These are phyloP conservation scores for Ramularia endophylla DNA, from an alignment of 2,329 filamentous ascomycete species.

Conservation along the genomic window DNA sequence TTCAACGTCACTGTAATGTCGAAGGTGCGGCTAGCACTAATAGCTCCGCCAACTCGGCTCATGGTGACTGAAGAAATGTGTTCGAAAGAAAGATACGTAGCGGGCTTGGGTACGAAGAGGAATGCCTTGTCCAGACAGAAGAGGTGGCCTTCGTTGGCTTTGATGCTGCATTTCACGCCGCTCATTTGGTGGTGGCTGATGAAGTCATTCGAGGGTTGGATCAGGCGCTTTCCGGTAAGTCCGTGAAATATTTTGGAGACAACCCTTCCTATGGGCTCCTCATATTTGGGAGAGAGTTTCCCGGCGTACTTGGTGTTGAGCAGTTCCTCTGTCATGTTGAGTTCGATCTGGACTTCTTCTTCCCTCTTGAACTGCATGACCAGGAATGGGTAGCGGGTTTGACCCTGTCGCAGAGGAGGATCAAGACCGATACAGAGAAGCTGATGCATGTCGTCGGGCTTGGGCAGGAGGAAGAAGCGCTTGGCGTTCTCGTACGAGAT, in stretches of 20 bases:
- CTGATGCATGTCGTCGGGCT: constrained; percentile 95
- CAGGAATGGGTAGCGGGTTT: constrained; percentile 95
- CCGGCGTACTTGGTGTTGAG: constrained; percentile 82
- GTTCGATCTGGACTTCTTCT: constrained; percentile 90
- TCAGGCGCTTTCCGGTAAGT: constrained; percentile 89
- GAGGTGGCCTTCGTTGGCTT: constrained; percentile 94
- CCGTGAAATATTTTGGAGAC: constrained; percentile 95
- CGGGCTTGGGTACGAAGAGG: constrained; percentile 98
- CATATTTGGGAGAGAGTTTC: constrained; percentile 83
- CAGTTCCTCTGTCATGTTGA: constrained; percentile 91
- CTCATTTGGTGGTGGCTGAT: constrained; percentile 86
- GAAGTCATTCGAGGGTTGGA: constrained; percentile 91
- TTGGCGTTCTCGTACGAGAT: constrained; percentile 97
- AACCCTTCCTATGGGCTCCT: constrained; percentile 87
- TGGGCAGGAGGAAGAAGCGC: constrained; percentile 97
- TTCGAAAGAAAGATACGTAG: constrained; percentile 94
- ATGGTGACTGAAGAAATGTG: constrained; percentile 89
- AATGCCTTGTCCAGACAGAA: constrained; percentile 98
- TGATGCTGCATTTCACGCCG: constrained; percentile 99
- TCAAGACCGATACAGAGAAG: constrained; percentile 93
- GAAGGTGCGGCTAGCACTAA: constrained; percentile 91
- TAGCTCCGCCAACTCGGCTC: constrained; percentile 87
- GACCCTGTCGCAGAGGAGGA: constrained; percentile 89
- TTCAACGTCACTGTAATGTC: constrained; percentile 94
- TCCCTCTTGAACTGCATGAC: constrained; percentile 99